Evolutionary conservation across 495 filamentous ascomycete genomes (phyloP), one percentile per base, ranked within the genome.

Genomic region (Thermothielavioides terrestris): DNA sequence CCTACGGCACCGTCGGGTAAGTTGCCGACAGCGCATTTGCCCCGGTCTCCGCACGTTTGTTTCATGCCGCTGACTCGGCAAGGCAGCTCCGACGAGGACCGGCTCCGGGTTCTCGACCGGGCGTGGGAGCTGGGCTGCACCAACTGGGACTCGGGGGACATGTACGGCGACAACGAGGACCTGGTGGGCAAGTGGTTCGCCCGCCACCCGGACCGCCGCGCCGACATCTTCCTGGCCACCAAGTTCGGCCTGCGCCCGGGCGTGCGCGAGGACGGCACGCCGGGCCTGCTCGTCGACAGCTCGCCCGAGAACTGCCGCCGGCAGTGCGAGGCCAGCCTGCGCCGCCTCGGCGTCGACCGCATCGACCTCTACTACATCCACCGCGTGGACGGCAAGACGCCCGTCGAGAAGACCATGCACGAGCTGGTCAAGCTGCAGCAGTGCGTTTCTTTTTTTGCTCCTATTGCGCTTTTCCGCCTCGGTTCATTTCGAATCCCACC

Each of bases 361-460:
- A 70, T 88, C 30, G 82, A 88, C 50, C 59, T 88, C 9, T 83
- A 76, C 52, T 85, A 84, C 52, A 62, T 69, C 27, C 81, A 85
- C 54, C 73, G 75, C 0, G 65, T 76, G 14, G 75, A 79, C 46
- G 42, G 55, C 5, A 68, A 68, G 37, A 77, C 78, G 0, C 83
- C 83, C 0, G 72, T 87, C 22, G 84, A 88, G 64, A 77, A 80
- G 61, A 83, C 73, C 39, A 73, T 84, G 54, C 62, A 57, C n/a
- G 73, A 63, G 10, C 52, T 84, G 66, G 68, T 58, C 18, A 58
- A 74, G 55, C 52, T 73, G 4, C 67, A 72, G 42, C 55, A 64
- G 59, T 45, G 5, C 3, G 42, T 32, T 20, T 10, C 18, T 4
- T 20, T 7, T 45, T 15, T 5, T 11, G 7, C 10, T 34, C 7